phyloP scores from a whole-genome alignment of 345 rosid species.

The Ceriops zippeliana region DNA sequence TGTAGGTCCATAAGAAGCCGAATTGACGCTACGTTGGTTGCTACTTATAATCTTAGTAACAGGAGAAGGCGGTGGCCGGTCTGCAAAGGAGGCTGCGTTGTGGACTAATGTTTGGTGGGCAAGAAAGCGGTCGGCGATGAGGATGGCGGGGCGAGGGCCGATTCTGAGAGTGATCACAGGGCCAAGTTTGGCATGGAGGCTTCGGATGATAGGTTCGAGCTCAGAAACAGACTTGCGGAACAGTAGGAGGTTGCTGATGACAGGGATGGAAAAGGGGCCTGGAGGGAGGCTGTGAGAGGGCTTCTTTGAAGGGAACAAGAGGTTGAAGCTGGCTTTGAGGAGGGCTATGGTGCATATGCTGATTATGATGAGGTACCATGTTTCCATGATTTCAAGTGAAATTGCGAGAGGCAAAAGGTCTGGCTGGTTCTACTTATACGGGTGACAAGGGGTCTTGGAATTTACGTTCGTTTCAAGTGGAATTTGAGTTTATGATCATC shows the following conservation, averaged over 20 bases:
- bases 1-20: slow-evolving; percentile 14
- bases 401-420: too few species aligned
- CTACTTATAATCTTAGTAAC: neutral
- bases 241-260: slow-evolving; percentile 13
- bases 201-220: neutral
- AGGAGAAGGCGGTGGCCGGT: slow-evolving; percentile 1
- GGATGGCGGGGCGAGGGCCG: slow-evolving; percentile 11
- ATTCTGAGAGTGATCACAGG: slow-evolving; percentile 14
- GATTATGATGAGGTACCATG: slow-evolving; percentile 1
- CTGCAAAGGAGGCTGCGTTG: slow-evolving; percentile 12
- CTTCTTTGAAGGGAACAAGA: neutral
- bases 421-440: too few species aligned
- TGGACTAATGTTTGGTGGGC: slow-evolving; percentile 23
- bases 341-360: neutral
- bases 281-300: slow-evolving; percentile 13
- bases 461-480: too few species aligned
- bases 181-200: slow-evolving; percentile 9
- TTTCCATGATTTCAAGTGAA: slow-evolving; percentile 3
- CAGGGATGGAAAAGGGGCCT: slow-evolving; percentile 6
- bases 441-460: too few species aligned
- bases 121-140: slow-evolving; percentile 20
- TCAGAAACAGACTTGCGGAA: neutral
- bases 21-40: neutral
- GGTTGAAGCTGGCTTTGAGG: neutral
- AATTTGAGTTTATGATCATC: too few species aligned